Evolutionary conservation across 768 basidiomycete species (phyloP).

Genomic region (Pulveroboletus sp.): DNA sequence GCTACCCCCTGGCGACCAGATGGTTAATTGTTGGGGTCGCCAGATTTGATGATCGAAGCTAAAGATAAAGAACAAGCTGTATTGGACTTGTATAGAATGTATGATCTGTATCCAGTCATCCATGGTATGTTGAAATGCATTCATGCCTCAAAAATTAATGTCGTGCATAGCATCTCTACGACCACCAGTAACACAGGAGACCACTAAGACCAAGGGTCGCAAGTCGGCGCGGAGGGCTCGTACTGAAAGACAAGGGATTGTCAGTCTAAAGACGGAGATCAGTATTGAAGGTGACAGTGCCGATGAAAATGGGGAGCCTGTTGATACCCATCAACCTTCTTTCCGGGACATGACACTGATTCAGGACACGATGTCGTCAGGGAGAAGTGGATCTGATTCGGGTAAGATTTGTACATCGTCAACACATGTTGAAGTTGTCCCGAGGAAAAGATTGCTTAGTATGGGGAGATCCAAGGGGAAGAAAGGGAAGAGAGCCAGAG

Average conservation of each 20-base stretch:
- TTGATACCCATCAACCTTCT: neutral
- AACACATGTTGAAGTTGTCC: neutral
- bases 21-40: neutral
- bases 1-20: too few species aligned
- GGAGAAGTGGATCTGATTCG: neutral
- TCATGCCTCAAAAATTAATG: too few species aligned
- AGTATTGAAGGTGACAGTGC: neutral
- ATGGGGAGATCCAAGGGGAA: neutral
- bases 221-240: slow-evolving; percentile 29
- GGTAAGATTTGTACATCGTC: neutral
- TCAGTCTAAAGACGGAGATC: slow-evolving; percentile 26
- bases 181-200: slow-evolving; percentile 38
- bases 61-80: slow-evolving; percentile 95
- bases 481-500: neutral
- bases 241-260: slow-evolving; percentile 24
- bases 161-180: slow-evolving; percentile 33
- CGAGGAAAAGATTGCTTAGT: neutral
- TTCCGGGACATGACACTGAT: neutral
- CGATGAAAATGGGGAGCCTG: neutral
- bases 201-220: slow-evolving; percentile 41
- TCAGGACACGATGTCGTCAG: neutral
- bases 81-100: slow-evolving; percentile 76
- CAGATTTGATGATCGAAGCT: slow-evolving; percentile 90
- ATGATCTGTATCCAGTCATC: slow-evolving; percentile 61
- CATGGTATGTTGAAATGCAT: slow-evolving; percentile 37